Percentiles rank a stretch among this genome's conserved stretches.
Conservation (phyloP, 768 basidiomycete genomes). For the Boletus rex-veris region DNA sequence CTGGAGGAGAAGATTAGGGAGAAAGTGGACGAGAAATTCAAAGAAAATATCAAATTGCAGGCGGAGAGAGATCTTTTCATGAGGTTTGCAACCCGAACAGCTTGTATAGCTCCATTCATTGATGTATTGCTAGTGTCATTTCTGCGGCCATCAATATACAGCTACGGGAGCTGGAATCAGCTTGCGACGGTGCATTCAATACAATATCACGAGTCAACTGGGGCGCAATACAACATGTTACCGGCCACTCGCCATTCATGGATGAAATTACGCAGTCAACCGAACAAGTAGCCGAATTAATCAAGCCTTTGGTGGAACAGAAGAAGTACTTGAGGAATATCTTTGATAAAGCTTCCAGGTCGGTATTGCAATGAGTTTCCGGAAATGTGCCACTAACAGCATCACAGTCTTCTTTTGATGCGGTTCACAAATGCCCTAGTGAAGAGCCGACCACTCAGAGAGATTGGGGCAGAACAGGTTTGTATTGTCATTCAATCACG, state of each 20-base stretch:
- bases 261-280: conserved; percentile 70
- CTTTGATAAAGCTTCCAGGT: conserved; percentile 93
- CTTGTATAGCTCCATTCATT: background rate
- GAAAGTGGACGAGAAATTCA: conserved; percentile 72
- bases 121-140: conserved; percentile 55
- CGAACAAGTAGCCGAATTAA: conserved; percentile 71
- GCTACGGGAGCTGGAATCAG: conserved; percentile 81
- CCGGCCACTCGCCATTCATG: conserved; percentile 79
- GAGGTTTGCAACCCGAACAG: conserved; percentile 46
- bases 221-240: conserved; percentile 74
- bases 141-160: conserved; percentile 79
- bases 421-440: conserved; percentile 90
- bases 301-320: conserved; percentile 83
- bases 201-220: conserved; percentile 77
- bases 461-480: conserved; percentile 95
- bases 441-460: conserved; percentile 84
- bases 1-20: conserved; percentile 89
- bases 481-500: conserved; percentile 1
- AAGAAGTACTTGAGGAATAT: conserved; percentile 94
- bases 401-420: conserved; percentile 68
- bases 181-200: conserved; percentile 75
- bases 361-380: conserved; percentile 13
- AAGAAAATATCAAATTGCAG: conserved; percentile 79
- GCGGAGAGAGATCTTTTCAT: conserved; percentile 86
- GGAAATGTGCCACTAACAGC: background rate